Evolutionary conservation across 495 filamentous ascomycete genomes (phyloP).

Genomic region (Mytilinidion resinicola): DNA sequence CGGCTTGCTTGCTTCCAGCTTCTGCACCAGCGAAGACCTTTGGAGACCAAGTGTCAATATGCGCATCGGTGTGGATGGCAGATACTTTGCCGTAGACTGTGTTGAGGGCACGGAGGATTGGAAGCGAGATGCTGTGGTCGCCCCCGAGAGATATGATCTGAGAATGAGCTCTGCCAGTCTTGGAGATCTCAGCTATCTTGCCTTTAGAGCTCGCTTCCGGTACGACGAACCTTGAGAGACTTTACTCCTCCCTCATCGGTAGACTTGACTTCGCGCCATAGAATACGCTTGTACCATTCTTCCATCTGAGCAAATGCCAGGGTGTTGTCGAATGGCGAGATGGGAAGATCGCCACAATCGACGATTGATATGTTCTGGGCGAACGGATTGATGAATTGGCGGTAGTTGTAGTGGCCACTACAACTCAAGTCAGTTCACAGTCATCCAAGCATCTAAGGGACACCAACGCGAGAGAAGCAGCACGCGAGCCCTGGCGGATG

Average conservation of each 20-base stretch:
- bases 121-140: slow-evolving; percentile 58
- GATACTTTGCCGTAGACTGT: slow-evolving; percentile 59
- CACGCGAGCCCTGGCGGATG: background rate
- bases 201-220: too few species aligned
- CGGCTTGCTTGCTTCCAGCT: slow-evolving; percentile 29
- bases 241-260: too few species aligned
- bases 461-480: too few species aligned
- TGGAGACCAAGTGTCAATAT: slow-evolving; percentile 40
- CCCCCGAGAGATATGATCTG: slow-evolving; percentile 49
- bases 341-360: slow-evolving; percentile 71
- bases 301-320: slow-evolving; percentile 70
- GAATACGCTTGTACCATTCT: slow-evolving; percentile 38
- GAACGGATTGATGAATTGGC: slow-evolving; percentile 50
- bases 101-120: slow-evolving; percentile 58
- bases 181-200: too few species aligned
- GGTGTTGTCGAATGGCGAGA: slow-evolving; percentile 66
- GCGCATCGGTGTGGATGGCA: slow-evolving; percentile 69
- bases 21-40: slow-evolving; percentile 21
- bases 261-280: too few species aligned
- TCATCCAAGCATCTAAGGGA: too few species aligned
- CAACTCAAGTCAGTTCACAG: background rate
- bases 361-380: slow-evolving; percentile 59
- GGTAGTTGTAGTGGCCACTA: background rate
- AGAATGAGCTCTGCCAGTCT: too few species aligned
- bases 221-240: too few species aligned